These are phyloP conservation scores for Pelargonium fulgidum DNA, from an alignment of 441 rosid genomes.

Conservation along the genomic window DNA sequence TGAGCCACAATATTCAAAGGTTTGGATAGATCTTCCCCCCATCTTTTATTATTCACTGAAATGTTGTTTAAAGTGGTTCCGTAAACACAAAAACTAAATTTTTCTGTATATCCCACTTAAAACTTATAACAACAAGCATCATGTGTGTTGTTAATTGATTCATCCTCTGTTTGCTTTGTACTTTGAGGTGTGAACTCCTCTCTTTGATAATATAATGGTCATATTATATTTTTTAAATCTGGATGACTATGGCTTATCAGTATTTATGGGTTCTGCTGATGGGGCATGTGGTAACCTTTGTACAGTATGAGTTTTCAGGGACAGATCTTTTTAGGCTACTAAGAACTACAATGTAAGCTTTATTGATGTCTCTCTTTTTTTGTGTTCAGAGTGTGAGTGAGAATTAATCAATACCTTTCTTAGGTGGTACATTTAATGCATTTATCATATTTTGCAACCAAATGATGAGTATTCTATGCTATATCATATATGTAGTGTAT, in stretches of 20 bases:
- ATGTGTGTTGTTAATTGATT: not conserved
- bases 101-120: not conserved
- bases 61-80: not conserved
- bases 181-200: not conserved
- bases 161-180: not conserved
- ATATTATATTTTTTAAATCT: too few relatives aligned
- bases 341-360: too few relatives aligned
- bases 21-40: constrained; percentile 21
- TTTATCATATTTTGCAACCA: not conserved
- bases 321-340: too few relatives aligned
- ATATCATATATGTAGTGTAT: not conserved
- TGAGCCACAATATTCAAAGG: constrained; percentile 48
- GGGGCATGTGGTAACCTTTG: not conserved
- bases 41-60: not conserved
- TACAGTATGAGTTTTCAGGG: too few relatives aligned
- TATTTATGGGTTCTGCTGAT: not conserved
- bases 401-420: not conserved
- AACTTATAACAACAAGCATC: not conserved
- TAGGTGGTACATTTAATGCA: not conserved
- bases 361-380: not conserved
- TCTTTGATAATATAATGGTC: not conserved
- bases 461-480: not conserved
- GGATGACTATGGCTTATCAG: too few relatives aligned
- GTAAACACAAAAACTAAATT: not conserved
- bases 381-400: not conserved